Base-by-base conservation (phyloP, 768 basidiomycete species). In the Rhizopogon roseolus region DNA sequence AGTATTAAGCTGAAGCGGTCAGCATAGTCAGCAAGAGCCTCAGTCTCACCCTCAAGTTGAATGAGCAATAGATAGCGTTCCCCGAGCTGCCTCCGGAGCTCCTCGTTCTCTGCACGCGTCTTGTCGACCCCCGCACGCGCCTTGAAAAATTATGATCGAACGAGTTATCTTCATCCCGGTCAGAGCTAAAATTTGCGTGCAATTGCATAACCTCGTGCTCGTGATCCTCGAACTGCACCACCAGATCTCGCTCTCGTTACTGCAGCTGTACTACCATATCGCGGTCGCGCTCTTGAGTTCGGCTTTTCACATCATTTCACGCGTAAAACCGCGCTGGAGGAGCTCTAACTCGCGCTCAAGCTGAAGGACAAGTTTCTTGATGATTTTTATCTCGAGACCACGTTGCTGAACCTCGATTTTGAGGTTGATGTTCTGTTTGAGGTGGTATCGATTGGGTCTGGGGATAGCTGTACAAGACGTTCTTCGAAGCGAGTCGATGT, bases 401-500 rank as follows among this genome's bases (percentile, higher is more conserved):
- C 90, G 84, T 63, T 91, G 85, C 60, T 93, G 89, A 1, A 93
- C 90, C 66, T 94, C 91, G 60, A 94, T 87, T 71, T 96, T 96
- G 65, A 96, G 85, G 57, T 86, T 87, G 64, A 93, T 90, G 62
- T 96, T 96, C 70, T 95, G 90, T 61, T 94, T 91, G 88, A n/a
- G n/a, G n/a, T n/a, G n/a, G n/a, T n/a, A n/a, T n/a, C n/a, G n/a
- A n/a, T n/a, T n/a, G n/a, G n/a, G n/a, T n/a, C n/a, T n/a, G n/a
- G n/a, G n/a, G n/a, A n/a, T n/a, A n/a, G n/a, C n/a, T n/a, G n/a
- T n/a, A n/a, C n/a, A n/a, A n/a, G n/a, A n/a, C n/a, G n/a, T n/a
- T n/a, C n/a, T n/a, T n/a, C n/a, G n/a, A n/a, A n/a, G n/a, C n/a
- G n/a, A n/a, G n/a, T n/a, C n/a, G n/a, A n/a, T n/a, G n/a, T n/a